Conservation (phyloP, 78 protist species). For the Blattamonas nauphoetae region DNA sequence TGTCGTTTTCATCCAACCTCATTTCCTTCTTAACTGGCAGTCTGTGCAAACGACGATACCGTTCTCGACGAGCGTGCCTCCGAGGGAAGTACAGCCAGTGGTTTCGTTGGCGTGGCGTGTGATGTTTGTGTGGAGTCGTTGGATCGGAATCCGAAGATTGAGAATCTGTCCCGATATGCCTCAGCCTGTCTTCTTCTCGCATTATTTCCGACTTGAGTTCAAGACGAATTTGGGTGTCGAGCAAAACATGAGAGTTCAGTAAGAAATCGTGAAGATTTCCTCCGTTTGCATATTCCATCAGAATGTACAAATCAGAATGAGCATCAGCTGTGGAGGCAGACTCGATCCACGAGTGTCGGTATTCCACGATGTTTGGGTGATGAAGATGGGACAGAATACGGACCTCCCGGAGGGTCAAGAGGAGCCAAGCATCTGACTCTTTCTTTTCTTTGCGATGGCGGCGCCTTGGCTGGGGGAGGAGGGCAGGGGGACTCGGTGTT, state of each 20-base stretch:
- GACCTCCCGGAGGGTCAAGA: constrained; percentile 38
- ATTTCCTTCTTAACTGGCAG: no score
- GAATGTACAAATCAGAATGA: constrained; percentile 34
- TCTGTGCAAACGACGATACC: no score
- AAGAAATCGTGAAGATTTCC: constrained; percentile 49
- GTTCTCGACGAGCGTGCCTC: no score
- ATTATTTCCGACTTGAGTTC: no score
- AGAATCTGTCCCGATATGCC: no score
- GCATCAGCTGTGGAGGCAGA: neutral
- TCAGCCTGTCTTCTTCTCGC: neutral
- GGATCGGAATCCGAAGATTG: no score
- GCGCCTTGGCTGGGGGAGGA: no score
- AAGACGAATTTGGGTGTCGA: neutral
- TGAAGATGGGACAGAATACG: constrained; percentile 44
- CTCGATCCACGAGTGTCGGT: constrained; percentile 60
- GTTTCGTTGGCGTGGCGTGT: no score
- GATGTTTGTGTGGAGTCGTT: no score
- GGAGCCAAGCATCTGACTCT: constrained; percentile 43
- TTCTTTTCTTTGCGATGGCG: neutral
- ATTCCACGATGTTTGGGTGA: constrained; percentile 53
- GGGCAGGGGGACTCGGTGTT: neutral
- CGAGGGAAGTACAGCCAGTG: no score
- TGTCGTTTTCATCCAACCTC: no score
- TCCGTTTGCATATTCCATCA: constrained; percentile 54
- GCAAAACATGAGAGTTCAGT: neutral